These are phyloP conservation scores for Xylaria sp. DNA, from an alignment of 2,329 filamentous ascomycete genomes.

Conservation along the genomic window DNA sequence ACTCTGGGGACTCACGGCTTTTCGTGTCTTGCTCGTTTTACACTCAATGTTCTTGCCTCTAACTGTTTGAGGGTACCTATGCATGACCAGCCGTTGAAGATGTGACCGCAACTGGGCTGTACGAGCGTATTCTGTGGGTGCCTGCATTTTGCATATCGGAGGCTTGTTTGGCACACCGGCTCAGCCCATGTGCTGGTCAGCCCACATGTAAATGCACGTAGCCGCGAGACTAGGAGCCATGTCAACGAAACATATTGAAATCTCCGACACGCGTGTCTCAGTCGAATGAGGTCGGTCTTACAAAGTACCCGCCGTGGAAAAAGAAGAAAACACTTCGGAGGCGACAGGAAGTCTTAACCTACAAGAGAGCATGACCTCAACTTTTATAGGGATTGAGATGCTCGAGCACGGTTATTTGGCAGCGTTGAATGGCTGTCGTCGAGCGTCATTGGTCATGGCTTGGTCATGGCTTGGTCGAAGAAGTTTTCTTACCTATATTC, in stretches of 20 bases:
- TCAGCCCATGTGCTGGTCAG: slow-evolving; percentile 10
- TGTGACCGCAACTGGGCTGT: no score
- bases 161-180: slow-evolving; percentile 21
- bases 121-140: not conserved
- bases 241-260: slow-evolving; percentile 22
- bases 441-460: not conserved
- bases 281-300: slow-evolving; percentile 17
- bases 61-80: not conserved
- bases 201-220: slow-evolving; percentile 27
- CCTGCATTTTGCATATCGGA: not conserved
- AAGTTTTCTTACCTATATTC: slow-evolving; percentile 6
- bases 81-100: not conserved
- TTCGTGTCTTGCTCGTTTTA: not conserved
- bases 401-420: not conserved
- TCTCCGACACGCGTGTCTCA: slow-evolving; percentile 29
- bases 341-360: not conserved
- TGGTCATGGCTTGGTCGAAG: slow-evolving; percentile 1
- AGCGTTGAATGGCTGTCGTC: not conserved
- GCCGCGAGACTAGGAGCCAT: slow-evolving; percentile 23
- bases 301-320: not conserved
- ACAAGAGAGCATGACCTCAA: not conserved
- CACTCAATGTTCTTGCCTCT: not conserved
- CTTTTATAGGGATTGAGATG: not conserved
- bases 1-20: no score
- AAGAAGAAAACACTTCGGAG: not conserved